Base-by-base conservation (phyloP, 2,329 filamentous ascomycete genomes). In the Sporothrix pseudoabietina region DNA sequence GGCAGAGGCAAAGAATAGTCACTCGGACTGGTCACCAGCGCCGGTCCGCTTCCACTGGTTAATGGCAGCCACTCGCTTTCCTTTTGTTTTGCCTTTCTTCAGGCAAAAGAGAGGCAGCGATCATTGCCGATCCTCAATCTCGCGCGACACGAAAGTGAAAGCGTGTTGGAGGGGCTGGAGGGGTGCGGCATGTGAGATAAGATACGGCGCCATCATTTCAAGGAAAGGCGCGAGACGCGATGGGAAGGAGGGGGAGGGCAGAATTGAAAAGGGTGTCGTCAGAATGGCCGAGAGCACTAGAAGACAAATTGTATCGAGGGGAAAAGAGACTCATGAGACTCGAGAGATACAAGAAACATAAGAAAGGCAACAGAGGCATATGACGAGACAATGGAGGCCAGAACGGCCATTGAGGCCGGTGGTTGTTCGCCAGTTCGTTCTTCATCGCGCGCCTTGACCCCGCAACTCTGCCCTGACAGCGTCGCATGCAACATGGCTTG, bases 161-260 rank as follows among this genome's bases (percentile, higher is more conserved):
- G 30, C 7, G 57, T 22, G 57, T 22, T 19, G 44, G 14, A 49
- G 44, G 44, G 57, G 35, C 57, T 22, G 30, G 32, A 32, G 57
- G 35, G 61, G 39, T 14, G 61, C 22, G 61, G 61, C 41, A 30
- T 66, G 39, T 66, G 61, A 66, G 61, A 47, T 66, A 66, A 66
- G 61, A 66, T 66, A 69, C 65, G 44, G 26, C 47, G 26, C 61
- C 12, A 19, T 26, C 9, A 66, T 66, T 66, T 30, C 61, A 16
- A 47, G n/a, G 14, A 66, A 66, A 30, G 61, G 61, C 61, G 61
- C 61, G 35, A 30, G 39, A 66, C 39, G 61, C 61, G 61, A 66
- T 44, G 59, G 16, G 35, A 14, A 39, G 35, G 19, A n/a, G 22
- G 39, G 59, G 35, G 10, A 39, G 26, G 26, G 54, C 54, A 12